Percentiles rank a stretch among this genome's conserved stretches.
Evolutionary conservation across 2,329 filamentous ascomycete genomes (phyloP).

Genomic region (Cryoendolithus antarcticus): DNA sequence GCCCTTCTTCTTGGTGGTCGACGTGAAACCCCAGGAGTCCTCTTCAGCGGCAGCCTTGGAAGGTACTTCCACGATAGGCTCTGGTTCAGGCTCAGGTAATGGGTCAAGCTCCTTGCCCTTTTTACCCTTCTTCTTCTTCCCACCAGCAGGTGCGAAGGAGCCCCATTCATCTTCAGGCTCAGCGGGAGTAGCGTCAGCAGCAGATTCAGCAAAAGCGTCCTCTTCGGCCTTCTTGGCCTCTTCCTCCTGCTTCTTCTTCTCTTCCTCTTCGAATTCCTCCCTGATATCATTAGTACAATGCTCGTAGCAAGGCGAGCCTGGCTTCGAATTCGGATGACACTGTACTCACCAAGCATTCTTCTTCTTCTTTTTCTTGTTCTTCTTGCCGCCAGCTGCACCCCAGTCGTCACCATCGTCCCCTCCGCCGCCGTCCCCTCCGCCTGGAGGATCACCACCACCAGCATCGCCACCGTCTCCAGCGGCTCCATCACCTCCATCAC

Average conservation of each 20-base stretch:
- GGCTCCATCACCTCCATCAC: slow-evolving; percentile 18
- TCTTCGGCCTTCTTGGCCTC: slow-evolving; percentile 24
- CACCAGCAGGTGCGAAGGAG: slow-evolving; percentile 22
- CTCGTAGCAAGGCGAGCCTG: too few species aligned
- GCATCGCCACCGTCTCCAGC: slow-evolving; percentile 17
- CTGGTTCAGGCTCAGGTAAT: slow-evolving; percentile 11
- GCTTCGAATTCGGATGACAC: background rate
- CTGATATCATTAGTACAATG: slow-evolving; percentile 1
- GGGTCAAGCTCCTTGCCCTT: slow-evolving; percentile 13
- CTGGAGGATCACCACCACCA: slow-evolving; percentile 18
- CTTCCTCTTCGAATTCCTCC: slow-evolving; percentile 17
- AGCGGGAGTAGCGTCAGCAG: slow-evolving; percentile 8
- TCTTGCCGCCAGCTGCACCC: slow-evolving; percentile 22
- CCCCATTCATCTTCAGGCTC: slow-evolving; percentile 27
- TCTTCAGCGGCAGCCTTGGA: slow-evolving; percentile 9
- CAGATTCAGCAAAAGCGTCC: slow-evolving; percentile 13
- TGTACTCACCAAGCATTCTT: slow-evolving; percentile 19
- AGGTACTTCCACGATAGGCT: slow-evolving; percentile 7
- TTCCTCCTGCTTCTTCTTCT: slow-evolving; percentile 28
- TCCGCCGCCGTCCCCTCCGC: slow-evolving; percentile 11
- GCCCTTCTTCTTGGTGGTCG: slow-evolving; percentile 16
- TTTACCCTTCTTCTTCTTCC: slow-evolving; percentile 20
- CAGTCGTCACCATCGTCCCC: slow-evolving; percentile 13
- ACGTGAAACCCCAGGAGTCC: slow-evolving; percentile 14
- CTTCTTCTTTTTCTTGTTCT: slow-evolving; percentile 31